Base-by-base conservation (phyloP, 2,329 filamentous ascomycete genomes). In the Cercospora sp. region DNA sequence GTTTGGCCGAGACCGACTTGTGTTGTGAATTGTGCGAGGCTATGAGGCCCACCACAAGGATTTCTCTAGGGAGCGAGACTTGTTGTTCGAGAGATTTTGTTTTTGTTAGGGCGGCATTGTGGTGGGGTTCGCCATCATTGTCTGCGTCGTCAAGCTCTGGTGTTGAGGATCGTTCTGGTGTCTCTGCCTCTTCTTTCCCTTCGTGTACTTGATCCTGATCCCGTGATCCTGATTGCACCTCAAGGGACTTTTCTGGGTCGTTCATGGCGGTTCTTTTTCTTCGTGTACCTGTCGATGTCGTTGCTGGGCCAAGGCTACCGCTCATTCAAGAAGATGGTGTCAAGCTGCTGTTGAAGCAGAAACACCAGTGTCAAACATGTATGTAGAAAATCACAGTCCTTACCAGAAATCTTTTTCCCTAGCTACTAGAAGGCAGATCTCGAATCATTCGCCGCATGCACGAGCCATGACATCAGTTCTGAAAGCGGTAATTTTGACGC, bases 11-110 rank as follows among this genome's bases (percentile, higher is more conserved):
- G 70, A 0, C 71, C 75, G 45, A 73, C 59, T 61, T 76, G 75
- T 4, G 76, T 77, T 3, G 71, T 74, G 69, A 76, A 75, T 65
- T 78, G 76, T 2, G 75, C 70, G 13, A 78, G 70, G 68, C 66
- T 62, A 78, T 75, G 34, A 77, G 65, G 24, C 68, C 74, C 8
- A 77, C 66, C 24, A 77, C 74, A 5, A 77, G 68, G 45, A 77
- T 69, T 58, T 78, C 76, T 57, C 74, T 71, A 3, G 76, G 74
- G 2, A 76, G 67, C 5, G 75, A 75, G 49, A 77, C 75, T 37
- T 66, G 63, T 18, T 75, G 53, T 28, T 75, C 68, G 13, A 76
- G 71, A 3, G 75, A 75, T 40, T 70, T 72, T 7, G 72, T 73
- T 32, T 67, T 58, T 1, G 67, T 67, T 12, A 72, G 24, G 3